These are phyloP conservation scores for Globisporangium takayamanum DNA, from an alignment of 352 stramenopile species.

Conservation along the genomic window DNA sequence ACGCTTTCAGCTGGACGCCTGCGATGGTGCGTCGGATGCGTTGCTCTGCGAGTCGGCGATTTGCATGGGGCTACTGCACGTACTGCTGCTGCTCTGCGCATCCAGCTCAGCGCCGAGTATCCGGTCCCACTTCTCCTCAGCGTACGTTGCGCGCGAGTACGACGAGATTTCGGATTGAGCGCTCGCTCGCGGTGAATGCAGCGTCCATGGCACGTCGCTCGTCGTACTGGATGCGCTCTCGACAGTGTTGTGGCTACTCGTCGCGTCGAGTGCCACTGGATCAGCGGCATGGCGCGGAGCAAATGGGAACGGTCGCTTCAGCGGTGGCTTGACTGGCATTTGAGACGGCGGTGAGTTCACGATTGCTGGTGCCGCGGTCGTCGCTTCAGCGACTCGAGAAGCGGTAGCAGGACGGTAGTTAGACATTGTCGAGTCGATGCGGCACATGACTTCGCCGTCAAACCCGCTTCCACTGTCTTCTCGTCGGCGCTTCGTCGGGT, in stretches of 20 bases:
- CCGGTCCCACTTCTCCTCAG: constrained; percentile 72
- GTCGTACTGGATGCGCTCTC: not conserved
- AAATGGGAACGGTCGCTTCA: constrained; percentile 12
- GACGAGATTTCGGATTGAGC: constrained; percentile 9
- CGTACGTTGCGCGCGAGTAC: constrained; percentile 24
- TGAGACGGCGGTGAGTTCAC: not conserved
- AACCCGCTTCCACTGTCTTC: constrained; percentile 59
- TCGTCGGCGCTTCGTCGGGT: constrained; percentile 42
- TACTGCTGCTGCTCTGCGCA: constrained; percentile 4
- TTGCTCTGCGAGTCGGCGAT: constrained; percentile 7
- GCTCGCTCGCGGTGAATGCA: not conserved
- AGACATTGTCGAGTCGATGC: constrained; percentile 27
- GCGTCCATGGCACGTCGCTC: too few relatives aligned
- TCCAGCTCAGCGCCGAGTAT: constrained; percentile 45
- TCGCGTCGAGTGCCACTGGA: not conserved
- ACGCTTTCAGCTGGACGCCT: not conserved
- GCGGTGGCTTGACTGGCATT: not conserved
- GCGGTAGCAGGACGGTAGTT: not conserved
- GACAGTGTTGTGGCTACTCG: not conserved
- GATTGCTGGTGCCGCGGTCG: too few relatives aligned
- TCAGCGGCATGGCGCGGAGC: too few relatives aligned
- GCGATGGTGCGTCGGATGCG: not conserved
- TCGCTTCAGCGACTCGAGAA: too few relatives aligned
- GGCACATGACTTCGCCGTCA: constrained; percentile 57
- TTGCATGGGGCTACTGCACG: constrained; percentile 7